These are phyloP conservation scores for Dentipellis sp. DNA, from an alignment of 768 basidiomycete genomes.

Conservation along the genomic window DNA sequence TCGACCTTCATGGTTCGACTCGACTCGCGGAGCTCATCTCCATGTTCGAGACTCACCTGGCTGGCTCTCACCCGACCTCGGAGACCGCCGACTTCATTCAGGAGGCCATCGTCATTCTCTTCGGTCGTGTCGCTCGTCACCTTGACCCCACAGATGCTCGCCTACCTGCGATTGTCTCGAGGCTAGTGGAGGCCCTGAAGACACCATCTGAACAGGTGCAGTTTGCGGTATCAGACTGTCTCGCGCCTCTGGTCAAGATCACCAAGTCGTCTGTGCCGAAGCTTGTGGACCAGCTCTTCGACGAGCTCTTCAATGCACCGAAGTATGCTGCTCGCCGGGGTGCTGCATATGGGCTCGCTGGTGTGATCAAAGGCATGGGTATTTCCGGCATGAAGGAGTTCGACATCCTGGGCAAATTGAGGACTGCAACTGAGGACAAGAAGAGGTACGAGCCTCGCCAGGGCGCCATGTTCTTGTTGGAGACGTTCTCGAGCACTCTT, in stretches of 20 bases:
- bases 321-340: slow-evolving; percentile 96
- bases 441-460: slow-evolving; percentile 81
- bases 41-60: slow-evolving; percentile 75
- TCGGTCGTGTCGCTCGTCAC: slow-evolving; percentile 88
- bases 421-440: slow-evolving; percentile 79
- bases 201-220: slow-evolving; percentile 97
- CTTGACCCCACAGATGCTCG: slow-evolving; percentile 69
- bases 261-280: slow-evolving; percentile 49
- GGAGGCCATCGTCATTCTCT: slow-evolving; percentile 90
- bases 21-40: slow-evolving; percentile 66
- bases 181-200: slow-evolving; percentile 81
- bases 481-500: slow-evolving; percentile 79
- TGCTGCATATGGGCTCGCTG: slow-evolving; percentile 93
- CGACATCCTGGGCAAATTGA: slow-evolving; percentile 64
- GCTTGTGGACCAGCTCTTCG: slow-evolving; percentile 71
- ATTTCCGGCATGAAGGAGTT: slow-evolving; percentile 80
- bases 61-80: slow-evolving; percentile 34
- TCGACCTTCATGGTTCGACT: slow-evolving; percentile 74
- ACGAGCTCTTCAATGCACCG: slow-evolving; percentile 63
- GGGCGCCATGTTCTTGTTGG: slow-evolving; percentile 92
- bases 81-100: slow-evolving; percentile 84
- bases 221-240: slow-evolving; percentile 91
- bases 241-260: slow-evolving; percentile 74
- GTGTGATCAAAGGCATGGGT: slow-evolving; percentile 86
- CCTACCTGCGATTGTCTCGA: slow-evolving; percentile 72